Base-by-base conservation (phyloP, 805 yeast genomes). In the Kuraishia piskuri region DNA sequence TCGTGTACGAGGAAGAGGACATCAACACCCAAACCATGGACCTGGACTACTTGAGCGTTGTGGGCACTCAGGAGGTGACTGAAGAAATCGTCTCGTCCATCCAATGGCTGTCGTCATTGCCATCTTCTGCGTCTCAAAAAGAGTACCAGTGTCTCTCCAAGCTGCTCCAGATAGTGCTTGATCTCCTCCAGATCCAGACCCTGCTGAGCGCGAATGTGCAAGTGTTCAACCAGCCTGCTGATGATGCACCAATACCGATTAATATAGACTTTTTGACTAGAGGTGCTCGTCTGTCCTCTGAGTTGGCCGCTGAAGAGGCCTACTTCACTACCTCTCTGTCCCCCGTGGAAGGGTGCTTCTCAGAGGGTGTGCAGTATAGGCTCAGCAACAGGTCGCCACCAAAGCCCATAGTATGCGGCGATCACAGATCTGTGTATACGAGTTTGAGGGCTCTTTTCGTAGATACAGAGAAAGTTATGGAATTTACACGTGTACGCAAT, bases 1-100 rank as follows among this genome's bases (percentile, higher is more conserved):
- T 82, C 8, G 69, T 86, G 10, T 80, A 78, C 57, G 90, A 86
- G 61, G 94, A 85, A 61, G 94, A 87, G 62, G 95, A 88, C 66
- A 68, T 87, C 31, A 82, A 83, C 53, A 78, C 86, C 1, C 79
- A 84, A 58, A 73, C 75, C 14, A 80, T 84, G 83, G 83, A 81
- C 44, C 73, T 75, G 60, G 72, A 76, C 56, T 59, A 68, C 75
- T 44, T 69, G 71, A 2, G 45, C 24, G 22, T 20, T 10, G 22
- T 50, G 10, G 48, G 19, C 3, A n/a, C 23, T 7, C 21, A 17
- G 7, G 48, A 50, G 12, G 48, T 50, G 22, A 20, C 59, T 21
- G 49, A 50, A 3, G 45, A 40, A 5, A 48, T 60, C 17, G 50
- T 44, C 2, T 19, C 53, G 2, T 46, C 53, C 3, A 40, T 48